Evolutionary conservation across 225 moss, liverwort and hornwort genomes (phyloP).

Genomic region (Bryum argenteum): DNA sequence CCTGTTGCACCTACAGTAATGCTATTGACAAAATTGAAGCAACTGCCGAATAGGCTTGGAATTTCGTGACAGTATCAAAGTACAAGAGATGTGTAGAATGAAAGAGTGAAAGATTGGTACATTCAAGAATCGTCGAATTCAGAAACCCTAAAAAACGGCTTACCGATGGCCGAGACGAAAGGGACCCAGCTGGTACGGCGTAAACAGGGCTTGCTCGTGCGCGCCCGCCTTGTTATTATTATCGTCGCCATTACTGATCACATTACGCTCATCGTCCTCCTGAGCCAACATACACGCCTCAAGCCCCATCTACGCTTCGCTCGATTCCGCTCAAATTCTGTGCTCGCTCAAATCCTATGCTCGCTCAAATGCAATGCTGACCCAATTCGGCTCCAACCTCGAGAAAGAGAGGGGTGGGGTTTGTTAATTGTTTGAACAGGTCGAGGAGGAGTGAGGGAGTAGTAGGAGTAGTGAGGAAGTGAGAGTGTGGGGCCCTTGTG

Average conservation of each 20-base stretch:
- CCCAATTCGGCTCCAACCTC: too few relatives aligned
- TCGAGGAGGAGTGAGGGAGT: too few relatives aligned
- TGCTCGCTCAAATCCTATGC: too few relatives aligned
- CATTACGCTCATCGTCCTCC: conserved; percentile 22
- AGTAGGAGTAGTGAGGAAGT: too few relatives aligned
- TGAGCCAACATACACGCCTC: conserved; percentile 45
- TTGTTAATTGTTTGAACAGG: too few relatives aligned
- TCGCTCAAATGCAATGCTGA: not conserved
- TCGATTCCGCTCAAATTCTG: not conserved
- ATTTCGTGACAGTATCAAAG: too few relatives aligned
- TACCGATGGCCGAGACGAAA: conserved; percentile 59
- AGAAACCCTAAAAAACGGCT: not conserved
- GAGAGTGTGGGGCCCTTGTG: too few relatives aligned
- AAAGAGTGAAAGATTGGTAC: too few relatives aligned
- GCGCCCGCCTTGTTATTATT: conserved; percentile 25
- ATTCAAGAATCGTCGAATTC: not conserved
- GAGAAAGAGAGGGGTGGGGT: too few relatives aligned
- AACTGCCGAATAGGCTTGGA: too few relatives aligned
- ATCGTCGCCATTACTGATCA: conserved; percentile 1
- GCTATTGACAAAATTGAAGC: too few relatives aligned
- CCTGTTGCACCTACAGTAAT: not conserved
- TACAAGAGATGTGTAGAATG: too few relatives aligned
- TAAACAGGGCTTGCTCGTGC: conserved; percentile 56
- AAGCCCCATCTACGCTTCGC: conserved; percentile 51
- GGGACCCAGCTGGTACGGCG: conserved; percentile 46